Percentiles rank a stretch among this genome's conserved stretches.
These are phyloP conservation scores for Candida methanosorbosa DNA, from an alignment of 805 yeast genomes.

Conservation along the genomic window DNA sequence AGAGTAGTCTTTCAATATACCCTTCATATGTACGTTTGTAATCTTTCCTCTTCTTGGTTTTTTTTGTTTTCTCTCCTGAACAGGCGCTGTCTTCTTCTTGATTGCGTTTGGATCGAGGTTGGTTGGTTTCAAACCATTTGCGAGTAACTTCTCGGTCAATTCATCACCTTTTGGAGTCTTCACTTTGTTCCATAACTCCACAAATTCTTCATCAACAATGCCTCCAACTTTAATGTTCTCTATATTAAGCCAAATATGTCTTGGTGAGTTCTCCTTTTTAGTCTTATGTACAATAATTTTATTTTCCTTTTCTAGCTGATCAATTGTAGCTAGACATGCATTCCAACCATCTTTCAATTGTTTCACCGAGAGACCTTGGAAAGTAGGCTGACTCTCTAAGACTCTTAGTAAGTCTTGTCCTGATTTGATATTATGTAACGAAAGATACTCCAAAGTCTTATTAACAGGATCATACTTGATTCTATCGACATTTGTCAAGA, in stretches of 20 bases:
- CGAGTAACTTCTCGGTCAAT: constrained; percentile 67
- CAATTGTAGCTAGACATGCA: constrained; percentile 72
- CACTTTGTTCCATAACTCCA: constrained; percentile 69
- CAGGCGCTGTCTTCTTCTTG: constrained; percentile 48
- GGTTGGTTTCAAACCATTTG: constrained; percentile 90
- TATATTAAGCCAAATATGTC: constrained; percentile 76
- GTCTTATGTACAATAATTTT: constrained; percentile 79
- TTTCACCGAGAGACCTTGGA: constrained; percentile 79
- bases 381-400: constrained; percentile 73
- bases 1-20: constrained; percentile 79
- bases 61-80: constrained; percentile 70
- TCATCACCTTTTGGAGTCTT: constrained; percentile 78
- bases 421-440: constrained; percentile 79
- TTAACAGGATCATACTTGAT: constrained; percentile 56
- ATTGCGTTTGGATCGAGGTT: constrained; percentile 96
- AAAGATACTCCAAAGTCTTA: constrained; percentile 74
- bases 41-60: constrained; percentile 89
- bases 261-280: constrained; percentile 89
- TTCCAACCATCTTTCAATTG: constrained; percentile 87
- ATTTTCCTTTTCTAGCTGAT: constrained; percentile 66
- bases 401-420: constrained; percentile 69
- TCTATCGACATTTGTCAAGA: constrained; percentile 69
- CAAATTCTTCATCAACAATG: constrained; percentile 72
- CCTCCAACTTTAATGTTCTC: constrained; percentile 54
- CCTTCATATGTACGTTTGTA: constrained; percentile 95